Percentiles rank a stretch among this genome's conserved stretches.
Conservation (phyloP, 1,284 basidiomycete species). For the Tilletia caries region DNA sequence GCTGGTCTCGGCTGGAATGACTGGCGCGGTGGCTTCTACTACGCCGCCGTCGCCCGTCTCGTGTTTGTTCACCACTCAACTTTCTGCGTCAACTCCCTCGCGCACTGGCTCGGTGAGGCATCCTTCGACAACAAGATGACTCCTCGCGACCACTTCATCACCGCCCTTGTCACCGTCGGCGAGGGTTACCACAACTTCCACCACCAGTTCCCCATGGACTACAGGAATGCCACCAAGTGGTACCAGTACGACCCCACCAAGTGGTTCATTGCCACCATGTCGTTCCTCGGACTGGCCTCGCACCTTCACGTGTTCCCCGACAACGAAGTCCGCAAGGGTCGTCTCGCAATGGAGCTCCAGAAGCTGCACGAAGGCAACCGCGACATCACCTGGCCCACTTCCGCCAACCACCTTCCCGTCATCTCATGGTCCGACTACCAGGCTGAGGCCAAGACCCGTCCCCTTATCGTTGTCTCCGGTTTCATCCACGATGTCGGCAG, state of each 20-base stretch:
- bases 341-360: conserved; percentile 49
- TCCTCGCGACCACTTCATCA: conserved; percentile 52
- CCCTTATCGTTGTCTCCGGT: conserved; percentile 46
- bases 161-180: conserved; percentile 49
- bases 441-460: conserved; percentile 48
- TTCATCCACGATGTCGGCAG: conserved; percentile 50
- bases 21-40: conserved; percentile 53
- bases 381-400: conserved; percentile 44
- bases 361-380: conserved; percentile 34
- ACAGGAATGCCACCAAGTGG: conserved; percentile 51
- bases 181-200: conserved; percentile 54
- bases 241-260: conserved; percentile 54
- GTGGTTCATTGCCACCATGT: conserved; percentile 49
- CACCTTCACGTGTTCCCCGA: conserved; percentile 53
- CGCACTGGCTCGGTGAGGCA: conserved; percentile 52
- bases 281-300: conserved; percentile 43
- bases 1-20: conserved; percentile 52
- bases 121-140: conserved; percentile 52
- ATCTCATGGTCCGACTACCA: conserved; percentile 52
- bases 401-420: conserved; percentile 46
- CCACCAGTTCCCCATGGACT: conserved; percentile 54
- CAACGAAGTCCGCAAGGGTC: conserved; percentile 52
- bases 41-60: conserved; percentile 46
- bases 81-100: conserved; percentile 53
- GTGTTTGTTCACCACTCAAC: conserved; percentile 53